Conservation (phyloP, 2,329 filamentous ascomycete species). For the Fusarium nodosum region DNA sequence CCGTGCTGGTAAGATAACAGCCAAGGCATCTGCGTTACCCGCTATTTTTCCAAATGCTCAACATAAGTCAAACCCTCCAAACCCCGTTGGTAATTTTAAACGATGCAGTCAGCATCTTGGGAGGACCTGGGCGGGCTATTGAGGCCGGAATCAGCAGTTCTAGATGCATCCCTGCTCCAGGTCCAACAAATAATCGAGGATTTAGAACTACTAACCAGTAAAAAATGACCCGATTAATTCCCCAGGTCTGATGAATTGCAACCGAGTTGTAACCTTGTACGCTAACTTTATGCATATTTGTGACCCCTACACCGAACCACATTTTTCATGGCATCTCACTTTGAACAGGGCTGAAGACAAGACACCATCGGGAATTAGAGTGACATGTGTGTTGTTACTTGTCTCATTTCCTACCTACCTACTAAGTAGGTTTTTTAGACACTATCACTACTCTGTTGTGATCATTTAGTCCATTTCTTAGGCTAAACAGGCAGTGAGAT, state of each 20-base stretch:
- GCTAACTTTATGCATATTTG: constrained; percentile 4
- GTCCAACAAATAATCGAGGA: background rate
- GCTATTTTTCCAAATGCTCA: background rate
- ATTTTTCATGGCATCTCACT: background rate
- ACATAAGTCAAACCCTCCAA: background rate
- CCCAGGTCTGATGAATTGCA: background rate
- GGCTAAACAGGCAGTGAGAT: background rate
- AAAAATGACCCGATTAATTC: background rate
- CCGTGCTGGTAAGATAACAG: background rate
- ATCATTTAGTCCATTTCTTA: background rate
- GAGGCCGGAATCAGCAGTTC: background rate
- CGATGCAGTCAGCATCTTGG: constrained; percentile 3
- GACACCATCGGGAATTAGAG: background rate
- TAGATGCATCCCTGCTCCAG: background rate
- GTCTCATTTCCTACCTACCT: background rate
- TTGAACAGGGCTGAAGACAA: background rate
- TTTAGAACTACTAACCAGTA: background rate
- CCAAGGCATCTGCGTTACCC: background rate
- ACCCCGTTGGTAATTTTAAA: background rate
- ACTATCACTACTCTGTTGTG: background rate
- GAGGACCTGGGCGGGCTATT: background rate
- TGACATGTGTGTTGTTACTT: background rate
- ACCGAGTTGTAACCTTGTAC: background rate
- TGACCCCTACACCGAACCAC: constrained; percentile 1
- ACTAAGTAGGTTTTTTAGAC: background rate